Evolutionary conservation across 306 rosid genomes (phyloP).

Genomic region (Rosa lucieae): DNA sequence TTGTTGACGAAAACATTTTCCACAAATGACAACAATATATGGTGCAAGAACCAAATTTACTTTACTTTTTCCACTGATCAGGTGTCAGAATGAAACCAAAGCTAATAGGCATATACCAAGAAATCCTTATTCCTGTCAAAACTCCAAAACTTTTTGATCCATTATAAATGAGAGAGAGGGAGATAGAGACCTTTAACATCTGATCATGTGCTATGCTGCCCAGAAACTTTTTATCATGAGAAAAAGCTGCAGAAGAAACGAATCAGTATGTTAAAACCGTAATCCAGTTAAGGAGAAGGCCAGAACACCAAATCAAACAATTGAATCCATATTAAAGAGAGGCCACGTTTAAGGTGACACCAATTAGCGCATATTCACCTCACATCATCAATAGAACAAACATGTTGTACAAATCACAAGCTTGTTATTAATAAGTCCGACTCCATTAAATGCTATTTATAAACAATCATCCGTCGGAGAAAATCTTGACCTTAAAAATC

Average conservation of each 20-base stretch:
- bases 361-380: background rate
- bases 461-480: background rate
- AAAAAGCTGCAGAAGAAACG: conserved; percentile 62
- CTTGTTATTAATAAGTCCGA: background rate
- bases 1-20: background rate
- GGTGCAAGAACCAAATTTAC: background rate
- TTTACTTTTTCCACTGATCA: background rate
- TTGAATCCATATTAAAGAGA: background rate
- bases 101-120: background rate
- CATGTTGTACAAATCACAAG: background rate
- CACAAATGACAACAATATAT: background rate
- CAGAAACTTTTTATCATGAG: conserved; percentile 67
- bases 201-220: conserved; percentile 86
- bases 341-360: background rate
- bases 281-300: background rate
- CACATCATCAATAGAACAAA: background rate
- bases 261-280: conserved; percentile 18
- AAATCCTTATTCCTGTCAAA: background rate
- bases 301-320: background rate
- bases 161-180: conserved; percentile 15
- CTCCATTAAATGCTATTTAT: background rate
- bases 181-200: conserved; percentile 60
- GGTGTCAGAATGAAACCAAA: too few relatives aligned
- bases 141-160: background rate
- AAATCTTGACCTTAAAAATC: background rate